Evolutionary conservation across 2,329 filamentous ascomycete species (phyloP), one percentile per base, ranked within the genome.

Genomic region (Paraphaeosphaeria minitans): DNA sequence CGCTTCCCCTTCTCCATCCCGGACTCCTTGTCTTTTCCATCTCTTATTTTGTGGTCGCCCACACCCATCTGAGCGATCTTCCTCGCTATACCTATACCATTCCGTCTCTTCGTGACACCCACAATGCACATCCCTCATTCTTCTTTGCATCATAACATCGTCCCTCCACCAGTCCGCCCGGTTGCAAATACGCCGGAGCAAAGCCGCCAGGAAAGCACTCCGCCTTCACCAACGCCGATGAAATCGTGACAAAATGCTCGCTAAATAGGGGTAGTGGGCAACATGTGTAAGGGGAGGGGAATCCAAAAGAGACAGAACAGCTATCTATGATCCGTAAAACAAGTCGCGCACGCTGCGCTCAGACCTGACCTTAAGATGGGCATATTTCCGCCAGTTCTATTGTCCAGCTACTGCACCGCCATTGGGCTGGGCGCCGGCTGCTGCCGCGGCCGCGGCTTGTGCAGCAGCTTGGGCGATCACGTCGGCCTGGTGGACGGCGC

Each of bases 401-500:
- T 63, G 65, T 22, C 54, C 55, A 14, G 62, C 57, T 45, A 58
- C 47, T 41, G 63, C 56, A 35, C 50, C 56, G 19, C 65, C 66
- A 19, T 66, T 66, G n/a, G 68, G 66, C 33, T 69, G 27, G 62
- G 69, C 65, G 31, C 64, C 67, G 43, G 66, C 61, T 14, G 68
- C 68, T 43, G 66, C 63, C 14, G 61, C 65, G 12, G 66, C 72
- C 27, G 56, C 54, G 7, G 65, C 62, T 29, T 63, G 55, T 1
- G 68, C 64, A 24, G 64, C 62, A 21, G 77, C 77, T 66, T 81
- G 70, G 16, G 78, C 78, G 66, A 87, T 82, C 56, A 81, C 80
- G 61, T 87, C 85, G 56, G 90, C 91, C 77, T 90, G 86, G 64
- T 89, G 83, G 60, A 96, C 86, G 56, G 94, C 92, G 22, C 82